Evolutionary conservation across 176 grass and related monocot species (phyloP).

Genomic region (Hordeum marinum): DNA sequence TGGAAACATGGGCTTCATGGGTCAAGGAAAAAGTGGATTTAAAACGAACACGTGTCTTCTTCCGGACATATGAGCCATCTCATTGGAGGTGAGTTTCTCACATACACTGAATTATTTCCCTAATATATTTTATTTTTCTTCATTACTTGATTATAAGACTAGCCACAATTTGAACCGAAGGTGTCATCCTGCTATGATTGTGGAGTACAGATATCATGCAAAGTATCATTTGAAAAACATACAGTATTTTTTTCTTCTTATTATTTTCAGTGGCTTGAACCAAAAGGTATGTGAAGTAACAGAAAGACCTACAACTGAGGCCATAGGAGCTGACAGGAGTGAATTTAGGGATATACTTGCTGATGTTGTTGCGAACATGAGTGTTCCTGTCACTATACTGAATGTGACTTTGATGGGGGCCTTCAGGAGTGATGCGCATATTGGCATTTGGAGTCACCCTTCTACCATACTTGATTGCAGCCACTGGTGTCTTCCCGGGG

Average conservation of each 20-base stretch:
- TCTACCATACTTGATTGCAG: conserved; percentile 89
- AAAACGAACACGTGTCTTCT: conserved; percentile 71
- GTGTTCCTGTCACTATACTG: conserved; percentile 60
- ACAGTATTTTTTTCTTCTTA: background rate
- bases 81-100: conserved; percentile 79
- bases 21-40: conserved; percentile 64
- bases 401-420: conserved; percentile 94
- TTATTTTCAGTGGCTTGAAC: conserved; percentile 60
- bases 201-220: background rate
- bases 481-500: conserved; percentile 93
- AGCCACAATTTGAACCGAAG: background rate
- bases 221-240: background rate
- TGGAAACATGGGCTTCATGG: conserved; percentile 93
- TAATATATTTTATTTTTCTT: conserved; percentile 4
- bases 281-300: conserved; percentile 81
- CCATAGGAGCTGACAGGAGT: conserved; percentile 58
- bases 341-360: conserved; percentile 80
- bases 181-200: background rate
- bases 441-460: conserved; percentile 86
- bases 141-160: background rate
- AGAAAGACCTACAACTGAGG: conserved; percentile 59
- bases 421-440: conserved; percentile 88
- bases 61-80: conserved; percentile 91
- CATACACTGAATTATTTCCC: background rate
- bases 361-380: conserved; percentile 48